These are phyloP conservation scores for Bryoglossum gracile DNA, from an alignment of 495 filamentous ascomycete genomes.

Conservation along the genomic window DNA sequence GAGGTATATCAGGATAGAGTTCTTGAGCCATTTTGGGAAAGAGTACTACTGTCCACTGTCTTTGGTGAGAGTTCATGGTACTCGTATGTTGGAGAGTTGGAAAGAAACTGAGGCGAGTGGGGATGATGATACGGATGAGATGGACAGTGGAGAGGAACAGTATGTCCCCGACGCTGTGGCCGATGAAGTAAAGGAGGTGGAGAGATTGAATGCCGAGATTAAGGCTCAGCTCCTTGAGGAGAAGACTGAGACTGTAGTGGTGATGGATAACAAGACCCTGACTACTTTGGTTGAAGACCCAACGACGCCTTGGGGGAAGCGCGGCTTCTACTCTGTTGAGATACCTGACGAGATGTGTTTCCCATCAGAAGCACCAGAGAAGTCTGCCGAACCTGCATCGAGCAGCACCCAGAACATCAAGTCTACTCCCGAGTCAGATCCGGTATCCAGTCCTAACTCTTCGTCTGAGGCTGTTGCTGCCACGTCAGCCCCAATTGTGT, in stretches of 20 bases:
- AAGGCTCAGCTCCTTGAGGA: not conserved
- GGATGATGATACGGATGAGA: slow-evolving; percentile 37
- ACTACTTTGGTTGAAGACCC: not conserved
- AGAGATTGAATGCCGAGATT: slow-evolving; percentile 14
- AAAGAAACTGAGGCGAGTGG: slow-evolving; percentile 65
- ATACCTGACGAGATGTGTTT: slow-evolving; percentile 21
- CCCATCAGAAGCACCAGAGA: slow-evolving; percentile 11
- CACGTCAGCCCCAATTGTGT: not conserved
- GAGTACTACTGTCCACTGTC: slow-evolving; percentile 95
- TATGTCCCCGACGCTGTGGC: slow-evolving; percentile 32
- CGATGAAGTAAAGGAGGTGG: slow-evolving; percentile 21
- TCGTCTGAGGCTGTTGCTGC: not conserved
- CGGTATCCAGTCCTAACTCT: not conserved
- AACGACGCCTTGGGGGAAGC: slow-evolving; percentile 14
- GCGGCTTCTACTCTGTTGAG: not conserved
- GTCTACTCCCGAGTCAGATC: no score
- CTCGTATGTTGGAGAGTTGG: slow-evolving; percentile 78
- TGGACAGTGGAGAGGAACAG: slow-evolving; percentile 27
- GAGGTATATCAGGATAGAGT: slow-evolving; percentile 83
- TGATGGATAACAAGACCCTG: not conserved
- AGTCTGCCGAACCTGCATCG: not conserved
- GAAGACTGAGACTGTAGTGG: slow-evolving; percentile 1
- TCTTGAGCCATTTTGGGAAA: slow-evolving; percentile 87
- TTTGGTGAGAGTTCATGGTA: slow-evolving; percentile 85
- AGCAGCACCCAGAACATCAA: not conserved